A percentile compares a stretch with the other conserved stretches of the same genome.
Evolutionary conservation across 75 land plant species (phyloP).

Genomic region (Selaginella moellendorffii): DNA sequence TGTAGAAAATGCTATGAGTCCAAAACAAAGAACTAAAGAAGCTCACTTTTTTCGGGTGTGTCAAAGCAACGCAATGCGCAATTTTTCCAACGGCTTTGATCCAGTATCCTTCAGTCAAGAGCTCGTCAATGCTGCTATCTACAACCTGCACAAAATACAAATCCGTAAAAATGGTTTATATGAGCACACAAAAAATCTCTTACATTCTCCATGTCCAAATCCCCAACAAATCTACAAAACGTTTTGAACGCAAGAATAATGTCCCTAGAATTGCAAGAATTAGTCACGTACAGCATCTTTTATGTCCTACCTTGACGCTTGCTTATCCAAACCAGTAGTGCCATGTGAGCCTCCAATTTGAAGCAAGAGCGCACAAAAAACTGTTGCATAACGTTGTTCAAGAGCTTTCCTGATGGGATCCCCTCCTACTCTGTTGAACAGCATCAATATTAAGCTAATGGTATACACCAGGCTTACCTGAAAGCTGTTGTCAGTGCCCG

Average conservation of each 20-base stretch:
- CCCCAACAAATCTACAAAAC: constrained; percentile 92
- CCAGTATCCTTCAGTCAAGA: constrained; percentile 54
- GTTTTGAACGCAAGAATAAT: constrained; percentile 60
- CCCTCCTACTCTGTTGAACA: constrained; percentile 52
- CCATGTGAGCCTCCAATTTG: constrained; percentile 80
- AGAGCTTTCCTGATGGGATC: constrained; percentile 65
- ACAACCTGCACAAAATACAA: constrained; percentile 37
- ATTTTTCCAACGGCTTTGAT: constrained; percentile 47
- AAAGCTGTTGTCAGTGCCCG: constrained; percentile 67
- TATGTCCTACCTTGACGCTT: constrained; percentile 38
- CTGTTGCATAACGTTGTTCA: constrained; percentile 65
- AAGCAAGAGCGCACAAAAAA: constrained; percentile 52
- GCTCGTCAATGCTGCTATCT: constrained; percentile 62
- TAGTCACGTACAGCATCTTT: neutral
- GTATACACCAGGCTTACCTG: constrained; percentile 30
- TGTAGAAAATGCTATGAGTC: constrained; percentile 2
- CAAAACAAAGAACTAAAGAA: neutral
- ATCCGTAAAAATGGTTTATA: neutral
- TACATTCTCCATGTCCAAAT: constrained; percentile 92
- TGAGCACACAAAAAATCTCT: neutral
- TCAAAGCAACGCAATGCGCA: constrained; percentile 54
- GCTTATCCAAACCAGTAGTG: constrained; percentile 36
- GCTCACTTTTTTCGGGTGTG: constrained; percentile 78
- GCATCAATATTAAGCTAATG: neutral
- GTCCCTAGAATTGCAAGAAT: constrained; percentile 26